These are phyloP conservation scores for Xylaria grammica DNA, from an alignment of 495 filamentous ascomycete genomes.

Conservation along the genomic window DNA sequence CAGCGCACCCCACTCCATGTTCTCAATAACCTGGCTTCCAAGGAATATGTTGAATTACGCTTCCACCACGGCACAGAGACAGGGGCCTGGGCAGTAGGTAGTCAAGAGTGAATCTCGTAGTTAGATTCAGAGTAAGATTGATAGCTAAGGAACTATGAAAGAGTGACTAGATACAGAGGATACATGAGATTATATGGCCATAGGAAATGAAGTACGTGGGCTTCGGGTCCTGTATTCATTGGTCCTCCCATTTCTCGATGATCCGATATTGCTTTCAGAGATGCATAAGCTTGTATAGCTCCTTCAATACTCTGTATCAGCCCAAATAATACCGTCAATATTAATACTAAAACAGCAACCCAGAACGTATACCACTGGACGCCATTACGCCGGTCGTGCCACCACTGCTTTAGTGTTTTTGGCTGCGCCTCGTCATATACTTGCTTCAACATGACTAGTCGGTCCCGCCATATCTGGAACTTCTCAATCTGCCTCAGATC, in stretches of 20 bases:
- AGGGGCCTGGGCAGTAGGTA: too few relatives aligned
- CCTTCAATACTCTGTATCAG: slow-evolving; percentile 55
- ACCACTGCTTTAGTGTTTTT: slow-evolving; percentile 52
- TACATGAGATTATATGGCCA: too few relatives aligned
- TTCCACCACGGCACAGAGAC: too few relatives aligned
- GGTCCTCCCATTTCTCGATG: background rate
- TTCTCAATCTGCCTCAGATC: slow-evolving; percentile 38
- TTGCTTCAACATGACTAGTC: slow-evolving; percentile 57
- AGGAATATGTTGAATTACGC: too few relatives aligned
- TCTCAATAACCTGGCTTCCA: too few relatives aligned
- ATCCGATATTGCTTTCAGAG: background rate
- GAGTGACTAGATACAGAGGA: too few relatives aligned
- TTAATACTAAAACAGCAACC: slow-evolving; percentile 53
- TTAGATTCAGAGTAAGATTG: too few relatives aligned
- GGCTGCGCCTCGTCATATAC: slow-evolving; percentile 57
- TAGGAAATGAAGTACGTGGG: too few relatives aligned
- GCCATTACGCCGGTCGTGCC: slow-evolving; percentile 55
- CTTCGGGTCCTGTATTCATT: too few relatives aligned
- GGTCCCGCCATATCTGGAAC: slow-evolving; percentile 57
- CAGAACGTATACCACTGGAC: slow-evolving; percentile 62
- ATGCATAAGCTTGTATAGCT: slow-evolving; percentile 36
- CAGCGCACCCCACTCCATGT: too few relatives aligned
- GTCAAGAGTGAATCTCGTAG: too few relatives aligned
- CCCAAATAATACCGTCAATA: slow-evolving; percentile 56
- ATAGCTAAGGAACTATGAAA: too few relatives aligned